Conservation (phyloP, 1,139 yeast genomes). For the Kluyveromyces sp. region DNA sequence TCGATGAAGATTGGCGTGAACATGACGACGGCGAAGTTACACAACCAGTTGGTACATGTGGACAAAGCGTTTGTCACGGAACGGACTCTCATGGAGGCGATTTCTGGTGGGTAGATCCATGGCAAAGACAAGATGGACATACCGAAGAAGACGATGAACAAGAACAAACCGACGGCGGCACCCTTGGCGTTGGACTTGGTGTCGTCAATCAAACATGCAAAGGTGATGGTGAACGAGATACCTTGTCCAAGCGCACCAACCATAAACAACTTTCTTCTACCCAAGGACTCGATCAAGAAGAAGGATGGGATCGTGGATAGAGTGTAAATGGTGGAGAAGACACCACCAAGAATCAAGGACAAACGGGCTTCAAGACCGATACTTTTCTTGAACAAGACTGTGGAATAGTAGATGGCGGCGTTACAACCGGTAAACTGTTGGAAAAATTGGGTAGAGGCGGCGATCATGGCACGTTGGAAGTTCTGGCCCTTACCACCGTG, state of each 20-base stretch:
- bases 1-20: slow-evolving; percentile 42
- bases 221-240: slow-evolving; percentile 33
- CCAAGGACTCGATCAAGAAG: slow-evolving; percentile 55
- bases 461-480: slow-evolving; percentile 39
- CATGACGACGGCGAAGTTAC: slow-evolving; percentile 41
- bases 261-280: slow-evolving; percentile 49
- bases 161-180: slow-evolving; percentile 42
- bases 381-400: slow-evolving; percentile 52
- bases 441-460: slow-evolving; percentile 55
- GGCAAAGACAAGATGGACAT: slow-evolving; percentile 35
- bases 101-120: slow-evolving; percentile 43
- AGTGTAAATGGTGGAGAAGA: slow-evolving; percentile 54
- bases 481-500: slow-evolving; percentile 44
- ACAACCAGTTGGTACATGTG: slow-evolving; percentile 47
- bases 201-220: slow-evolving; percentile 33
- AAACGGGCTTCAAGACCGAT: slow-evolving; percentile 44
- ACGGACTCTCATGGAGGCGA: slow-evolving; percentile 38
- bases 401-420: slow-evolving; percentile 61
- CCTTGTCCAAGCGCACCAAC: slow-evolving; percentile 38
- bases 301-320: slow-evolving; percentile 56
- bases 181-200: slow-evolving; percentile 34
- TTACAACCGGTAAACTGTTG: slow-evolving; percentile 56
- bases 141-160: slow-evolving; percentile 37
- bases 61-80: slow-evolving; percentile 38
- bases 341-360: slow-evolving; percentile 56